Conservation (phyloP, 2,329 filamentous ascomycete species). For the Fusarium anguioides region DNA sequence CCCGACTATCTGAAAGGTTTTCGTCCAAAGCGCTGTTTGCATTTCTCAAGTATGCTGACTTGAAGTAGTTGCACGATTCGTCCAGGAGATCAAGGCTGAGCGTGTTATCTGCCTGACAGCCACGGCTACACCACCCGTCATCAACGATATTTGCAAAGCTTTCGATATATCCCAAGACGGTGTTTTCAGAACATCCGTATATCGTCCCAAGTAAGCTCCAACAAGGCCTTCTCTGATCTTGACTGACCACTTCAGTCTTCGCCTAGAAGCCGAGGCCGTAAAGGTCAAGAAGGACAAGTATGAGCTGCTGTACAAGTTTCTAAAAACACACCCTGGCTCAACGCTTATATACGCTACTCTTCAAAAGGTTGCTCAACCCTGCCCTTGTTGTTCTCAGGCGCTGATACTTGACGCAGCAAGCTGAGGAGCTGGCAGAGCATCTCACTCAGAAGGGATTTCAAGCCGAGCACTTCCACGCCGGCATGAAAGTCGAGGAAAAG, state of each 20-base stretch:
- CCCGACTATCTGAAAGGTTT: conserved; percentile 63
- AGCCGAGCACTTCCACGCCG: conserved; percentile 62
- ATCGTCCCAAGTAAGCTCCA: conserved; percentile 61
- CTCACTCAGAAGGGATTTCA: conserved; percentile 54
- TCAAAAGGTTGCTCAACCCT: conserved; percentile 54
- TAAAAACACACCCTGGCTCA: conserved; percentile 62
- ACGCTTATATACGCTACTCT: conserved; percentile 71
- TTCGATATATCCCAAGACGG: conserved; percentile 60
- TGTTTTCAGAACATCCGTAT: conserved; percentile 69
- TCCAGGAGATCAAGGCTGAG: conserved; percentile 65
- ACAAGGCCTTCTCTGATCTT: accelerated
- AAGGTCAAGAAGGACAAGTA: conserved; percentile 57
- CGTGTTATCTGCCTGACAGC: conserved; percentile 70
- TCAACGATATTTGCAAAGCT: conserved; percentile 63
- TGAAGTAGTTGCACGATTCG: conserved; percentile 62
- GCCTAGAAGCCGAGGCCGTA: conserved; percentile 62
- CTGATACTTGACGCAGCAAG: conserved; percentile 50
- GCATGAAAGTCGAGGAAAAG: conserved; percentile 59
- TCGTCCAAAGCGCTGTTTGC: conserved; percentile 8
- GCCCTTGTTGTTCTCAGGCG: not conserved
- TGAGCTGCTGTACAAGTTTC: conserved; percentile 58
- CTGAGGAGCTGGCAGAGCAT: conserved; percentile 55
- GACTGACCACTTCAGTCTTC: conserved; percentile 52
- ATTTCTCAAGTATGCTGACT: not conserved
- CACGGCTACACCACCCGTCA: conserved; percentile 68